Evolutionary conservation across 2,329 filamentous ascomycete genomes (phyloP).

Genomic region (Stagonosporopsis tanaceti): DNA sequence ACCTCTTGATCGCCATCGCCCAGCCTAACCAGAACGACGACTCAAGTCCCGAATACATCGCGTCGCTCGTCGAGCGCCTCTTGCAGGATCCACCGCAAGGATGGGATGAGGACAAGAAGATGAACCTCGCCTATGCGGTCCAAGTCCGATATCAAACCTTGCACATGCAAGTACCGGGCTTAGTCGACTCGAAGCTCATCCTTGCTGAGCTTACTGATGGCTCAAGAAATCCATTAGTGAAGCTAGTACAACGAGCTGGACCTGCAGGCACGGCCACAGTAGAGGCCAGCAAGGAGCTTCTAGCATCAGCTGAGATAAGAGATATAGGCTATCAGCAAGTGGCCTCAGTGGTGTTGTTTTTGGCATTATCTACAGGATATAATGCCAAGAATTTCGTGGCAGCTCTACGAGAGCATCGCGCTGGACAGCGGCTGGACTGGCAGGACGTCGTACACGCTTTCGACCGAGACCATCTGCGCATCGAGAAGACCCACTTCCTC

Average conservation of each 20-base stretch:
- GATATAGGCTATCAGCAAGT: slow-evolving; percentile 83
- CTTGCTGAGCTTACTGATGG: slow-evolving; percentile 69
- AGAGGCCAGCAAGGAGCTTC: slow-evolving; percentile 70
- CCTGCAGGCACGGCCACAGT: slow-evolving; percentile 77
- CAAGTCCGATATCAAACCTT: slow-evolving; percentile 68
- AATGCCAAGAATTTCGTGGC: slow-evolving; percentile 73
- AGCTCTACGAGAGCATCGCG: slow-evolving; percentile 63
- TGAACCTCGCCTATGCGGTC: slow-evolving; percentile 72
- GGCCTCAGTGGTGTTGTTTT: slow-evolving; percentile 78
- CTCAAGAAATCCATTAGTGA: slow-evolving; percentile 68
- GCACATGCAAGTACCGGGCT: slow-evolving; percentile 71
- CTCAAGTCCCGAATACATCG: slow-evolving; percentile 73
- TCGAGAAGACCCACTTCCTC: slow-evolving; percentile 82
- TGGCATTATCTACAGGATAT: slow-evolving; percentile 68
- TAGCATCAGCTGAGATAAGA: slow-evolving; percentile 64
- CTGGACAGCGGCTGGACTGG: slow-evolving; percentile 68
- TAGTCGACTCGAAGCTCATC: slow-evolving; percentile 75
- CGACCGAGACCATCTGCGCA: slow-evolving; percentile 77
- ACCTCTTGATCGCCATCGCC: slow-evolving; percentile 80
- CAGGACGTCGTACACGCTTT: slow-evolving; percentile 78
- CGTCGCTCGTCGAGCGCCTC: slow-evolving; percentile 82
- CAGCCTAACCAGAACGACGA: slow-evolving; percentile 70
- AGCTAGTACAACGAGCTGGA: slow-evolving; percentile 76
- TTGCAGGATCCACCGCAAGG: slow-evolving; percentile 86
- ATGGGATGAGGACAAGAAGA: slow-evolving; percentile 78